Base-by-base conservation (phyloP, 176 grass and related monocot species). In the Oryza rufipogon region DNA sequence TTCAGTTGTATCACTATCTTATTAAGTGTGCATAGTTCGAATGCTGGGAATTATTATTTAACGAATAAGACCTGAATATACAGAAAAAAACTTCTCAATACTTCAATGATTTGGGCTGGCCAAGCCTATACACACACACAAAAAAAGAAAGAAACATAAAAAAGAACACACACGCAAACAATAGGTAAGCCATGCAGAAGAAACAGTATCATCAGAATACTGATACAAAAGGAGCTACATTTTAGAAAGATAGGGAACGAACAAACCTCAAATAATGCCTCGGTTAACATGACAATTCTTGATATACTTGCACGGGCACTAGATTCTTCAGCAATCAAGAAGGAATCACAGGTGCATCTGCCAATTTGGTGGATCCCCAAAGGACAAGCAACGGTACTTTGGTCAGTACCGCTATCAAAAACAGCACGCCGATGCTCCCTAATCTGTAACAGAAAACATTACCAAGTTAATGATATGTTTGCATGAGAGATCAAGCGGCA, bases 231-330 rank as follows among this genome's bases (percentile, higher is more conserved):
- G 28, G 8, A 83, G 33, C 15, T 7, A 28, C 4, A 83, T 83
- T 49, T 66, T 54, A 39, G 45, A 44, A 90, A 28, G 20, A 91
- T 23, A 49, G 63, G 25, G 71, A 83, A 88, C 71, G 64, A 56
- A 87, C 83, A 88, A 64, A 98, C 96, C 93, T 98, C 96, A 85
- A 98, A 98, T 67, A 98, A 81, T 38, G 96, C 96, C 87, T 98
- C 96, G 33, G 96, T 94, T 88, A 98, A 90, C 91, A 95, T 93
- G 49, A 98, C 93, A 52, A 98, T 98, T 88, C 96, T 91, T 84
- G 96, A 93, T 87, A 98, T 95, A 85, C 96, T 93, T 64, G 91
- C 87, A 47, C 84, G 89, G 26, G 95, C 86, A 73, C 89, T 93
- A 82, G 92, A 92, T 82, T 89, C 92, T 87, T 88, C 92, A 86